These are phyloP conservation scores for Colletotrichum sp. DNA, from an alignment of 2,329 filamentous ascomycete genomes.

Conservation along the genomic window DNA sequence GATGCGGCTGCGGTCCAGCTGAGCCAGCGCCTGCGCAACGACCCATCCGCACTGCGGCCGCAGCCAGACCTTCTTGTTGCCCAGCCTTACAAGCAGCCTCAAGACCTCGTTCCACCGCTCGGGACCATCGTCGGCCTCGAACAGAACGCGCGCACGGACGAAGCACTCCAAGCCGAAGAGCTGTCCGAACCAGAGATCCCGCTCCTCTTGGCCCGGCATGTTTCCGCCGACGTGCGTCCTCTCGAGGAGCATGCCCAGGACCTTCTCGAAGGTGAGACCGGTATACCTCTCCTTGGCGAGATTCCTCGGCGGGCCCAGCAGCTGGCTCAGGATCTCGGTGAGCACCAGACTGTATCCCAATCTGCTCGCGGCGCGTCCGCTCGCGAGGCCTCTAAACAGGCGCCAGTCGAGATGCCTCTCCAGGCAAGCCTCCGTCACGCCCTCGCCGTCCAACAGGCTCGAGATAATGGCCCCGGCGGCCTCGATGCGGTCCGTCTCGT, in stretches of 20 bases:
- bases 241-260: slow-evolving; percentile 57
- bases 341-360: slow-evolving; percentile 89
- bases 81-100: slow-evolving; percentile 73
- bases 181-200: slow-evolving; percentile 84
- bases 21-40: slow-evolving; percentile 73
- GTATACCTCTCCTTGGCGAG: slow-evolving; percentile 53
- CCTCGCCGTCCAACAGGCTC: slow-evolving; percentile 55
- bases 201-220: slow-evolving; percentile 73
- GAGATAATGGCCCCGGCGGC: slow-evolving; percentile 65
- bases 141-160: slow-evolving; percentile 77
- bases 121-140: slow-evolving; percentile 48
- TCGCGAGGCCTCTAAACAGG: slow-evolving; percentile 87
- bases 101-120: slow-evolving; percentile 72
- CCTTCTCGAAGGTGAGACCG: slow-evolving; percentile 59
- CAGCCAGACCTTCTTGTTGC: slow-evolving; percentile 86
- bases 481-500: slow-evolving; percentile 57
- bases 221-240: slow-evolving; percentile 61
- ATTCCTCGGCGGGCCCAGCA: slow-evolving; percentile 59
- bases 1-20: slow-evolving; percentile 54
- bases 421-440: slow-evolving; percentile 57
- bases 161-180: slow-evolving; percentile 89
- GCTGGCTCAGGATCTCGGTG: slow-evolving; percentile 77
- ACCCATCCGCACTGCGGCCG: slow-evolving; percentile 87
- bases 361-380: slow-evolving; percentile 85
- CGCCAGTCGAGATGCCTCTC: slow-evolving; percentile 67